Base-by-base conservation (phyloP, 768 basidiomycete genomes). In the Botryobasidium botryosum region DNA sequence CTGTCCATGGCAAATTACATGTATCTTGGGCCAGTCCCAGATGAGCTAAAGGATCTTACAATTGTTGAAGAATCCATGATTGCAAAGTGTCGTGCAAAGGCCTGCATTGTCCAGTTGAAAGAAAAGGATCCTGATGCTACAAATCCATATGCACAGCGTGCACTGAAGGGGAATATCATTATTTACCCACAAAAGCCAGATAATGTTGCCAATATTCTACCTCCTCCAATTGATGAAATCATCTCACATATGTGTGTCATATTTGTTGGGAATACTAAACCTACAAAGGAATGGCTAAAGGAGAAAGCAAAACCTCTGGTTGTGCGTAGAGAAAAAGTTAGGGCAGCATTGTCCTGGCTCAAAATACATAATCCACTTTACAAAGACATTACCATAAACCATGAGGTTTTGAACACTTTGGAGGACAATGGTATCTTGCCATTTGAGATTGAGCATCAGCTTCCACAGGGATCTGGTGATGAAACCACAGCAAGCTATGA, bases 141-240 rank as follows among this genome's bases (percentile, higher is more conserved):
- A 12, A 4, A 24, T 10, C 13, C 36, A 42, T n/a, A 2, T 13
- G 15, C 46, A 3, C 44, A 45, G 27, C 17, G 15, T 24, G 40
- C 27, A 12, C 10, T 15, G 13, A 43, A 26, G 41, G 50, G 36
- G n/a, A 27, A 51, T 33, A 47, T 48, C 35, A 49, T 51, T n/a
- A 35, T 50, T 12, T 50, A 33, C 38, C 48, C 50, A 8, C 35
- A 40, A n/a, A 24, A 44, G 15, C 50, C 49, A 15, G 40, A 49
- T 15, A 35, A 27, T 17, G 6, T 52, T 8, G 26, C 26, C 18
- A 26, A 32, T n/a, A 5, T 51, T 13, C 28, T 53, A 18, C 52
- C 52, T 5, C 52, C 47, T 10, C 43, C 52, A 6, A 21, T 49
- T 12, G 48, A 49, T 15, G 52, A 53, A 3, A 47, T 52, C 1